Conservation (phyloP, 2,329 filamentous ascomycete genomes). For the Pseudogymnoascus pannorum region DNA sequence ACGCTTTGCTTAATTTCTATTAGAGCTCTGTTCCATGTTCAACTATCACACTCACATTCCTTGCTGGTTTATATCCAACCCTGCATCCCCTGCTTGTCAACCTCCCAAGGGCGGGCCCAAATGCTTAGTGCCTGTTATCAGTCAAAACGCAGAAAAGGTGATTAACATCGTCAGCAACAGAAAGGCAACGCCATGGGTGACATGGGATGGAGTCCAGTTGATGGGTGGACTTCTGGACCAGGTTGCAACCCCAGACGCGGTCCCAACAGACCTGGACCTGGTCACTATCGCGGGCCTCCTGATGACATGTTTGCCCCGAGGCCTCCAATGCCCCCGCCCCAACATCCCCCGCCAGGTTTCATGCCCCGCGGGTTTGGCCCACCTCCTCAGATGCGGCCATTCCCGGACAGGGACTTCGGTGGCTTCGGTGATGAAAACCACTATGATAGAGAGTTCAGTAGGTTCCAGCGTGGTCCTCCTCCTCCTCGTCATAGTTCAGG, state of each 20-base stretch:
- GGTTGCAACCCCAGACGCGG: not conserved
- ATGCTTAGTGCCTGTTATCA: too few relatives aligned
- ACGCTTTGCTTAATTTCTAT: not conserved
- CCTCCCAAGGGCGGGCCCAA: too few relatives aligned
- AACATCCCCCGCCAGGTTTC: not conserved
- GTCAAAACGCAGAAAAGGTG: too few relatives aligned
- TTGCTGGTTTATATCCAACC: not conserved
- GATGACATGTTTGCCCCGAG: not conserved
- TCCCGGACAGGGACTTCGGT: not conserved
- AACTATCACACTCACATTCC: not conserved
- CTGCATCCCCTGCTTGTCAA: too few relatives aligned
- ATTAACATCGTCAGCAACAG: too few relatives aligned
- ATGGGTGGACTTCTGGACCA: constrained; percentile 5
- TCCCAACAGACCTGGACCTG: not conserved
- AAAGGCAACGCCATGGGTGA: not conserved
- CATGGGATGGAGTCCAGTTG: not conserved
- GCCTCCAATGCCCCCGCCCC: not conserved
- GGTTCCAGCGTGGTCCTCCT: not conserved
- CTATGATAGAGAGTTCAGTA: not conserved
- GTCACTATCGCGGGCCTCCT: not conserved
- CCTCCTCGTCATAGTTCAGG: not conserved
- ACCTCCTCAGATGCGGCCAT: not conserved
- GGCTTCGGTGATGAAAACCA: not conserved
- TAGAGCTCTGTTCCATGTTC: not conserved
- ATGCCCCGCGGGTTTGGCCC: not conserved